These are phyloP conservation scores for Saccharomyces paradoxus DNA, from an alignment of 805 yeast genomes.

Conservation along the genomic window DNA sequence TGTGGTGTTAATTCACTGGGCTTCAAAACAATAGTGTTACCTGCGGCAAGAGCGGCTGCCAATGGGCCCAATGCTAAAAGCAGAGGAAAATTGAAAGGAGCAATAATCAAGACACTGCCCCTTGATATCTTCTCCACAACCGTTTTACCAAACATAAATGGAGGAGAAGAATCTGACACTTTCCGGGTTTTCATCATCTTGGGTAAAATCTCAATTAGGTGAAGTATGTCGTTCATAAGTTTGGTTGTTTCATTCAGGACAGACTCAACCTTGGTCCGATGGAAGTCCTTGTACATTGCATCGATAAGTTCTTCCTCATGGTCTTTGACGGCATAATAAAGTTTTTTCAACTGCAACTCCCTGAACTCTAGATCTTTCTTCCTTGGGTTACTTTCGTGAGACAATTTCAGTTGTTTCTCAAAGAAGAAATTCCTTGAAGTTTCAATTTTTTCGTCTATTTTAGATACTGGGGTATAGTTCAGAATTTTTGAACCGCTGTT, in stretches of 20 bases:
- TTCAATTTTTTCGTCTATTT: constrained; percentile 10
- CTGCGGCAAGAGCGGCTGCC: constrained; percentile 76
- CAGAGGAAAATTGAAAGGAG: constrained; percentile 40
- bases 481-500: background rate
- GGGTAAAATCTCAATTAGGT: constrained; percentile 50
- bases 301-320: constrained; percentile 44
- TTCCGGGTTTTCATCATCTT: constrained; percentile 51
- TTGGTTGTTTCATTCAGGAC: constrained; percentile 47
- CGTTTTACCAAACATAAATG: constrained; percentile 32
- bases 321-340: constrained; percentile 58
- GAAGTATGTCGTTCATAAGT: constrained; percentile 46
- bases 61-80: constrained; percentile 56
- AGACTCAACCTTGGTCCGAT: constrained; percentile 58
- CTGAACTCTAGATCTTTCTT: constrained; percentile 33
- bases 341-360: constrained; percentile 52
- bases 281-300: constrained; percentile 61
- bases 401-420: constrained; percentile 13
- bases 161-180: constrained; percentile 24
- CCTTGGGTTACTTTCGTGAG: constrained; percentile 9
- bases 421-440: constrained; percentile 10
- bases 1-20: constrained; percentile 68
- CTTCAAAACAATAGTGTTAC: constrained; percentile 71
- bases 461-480: constrained; percentile 11
- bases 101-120: constrained; percentile 65
- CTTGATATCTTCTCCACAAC: constrained; percentile 36